These are phyloP conservation scores for Eucalyptus camaldulensis DNA, from an alignment of 345 rosid species.

Conservation along the genomic window DNA sequence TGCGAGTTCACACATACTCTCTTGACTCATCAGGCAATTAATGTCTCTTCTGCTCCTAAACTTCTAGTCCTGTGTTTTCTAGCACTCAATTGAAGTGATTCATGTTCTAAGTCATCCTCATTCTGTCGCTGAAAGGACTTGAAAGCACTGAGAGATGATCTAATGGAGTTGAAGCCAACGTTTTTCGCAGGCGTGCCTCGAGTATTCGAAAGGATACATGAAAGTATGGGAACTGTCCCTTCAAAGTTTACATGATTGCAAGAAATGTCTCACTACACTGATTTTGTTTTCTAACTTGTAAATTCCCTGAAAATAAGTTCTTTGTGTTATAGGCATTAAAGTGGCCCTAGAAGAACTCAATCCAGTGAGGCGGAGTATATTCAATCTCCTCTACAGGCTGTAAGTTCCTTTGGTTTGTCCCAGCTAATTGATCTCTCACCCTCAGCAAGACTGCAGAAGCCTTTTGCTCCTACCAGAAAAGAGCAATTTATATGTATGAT, in stretches of 20 bases:
- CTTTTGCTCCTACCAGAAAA: background rate
- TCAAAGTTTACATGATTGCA: background rate
- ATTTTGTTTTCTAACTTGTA: background rate
- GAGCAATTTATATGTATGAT: background rate
- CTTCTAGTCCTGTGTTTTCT: background rate
- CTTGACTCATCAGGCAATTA: background rate
- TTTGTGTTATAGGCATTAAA: slow-evolving; percentile 27
- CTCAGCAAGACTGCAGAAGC: background rate
- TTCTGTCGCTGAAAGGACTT: slow-evolving; percentile 40
- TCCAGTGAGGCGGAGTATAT: slow-evolving; percentile 52
- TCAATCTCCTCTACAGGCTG: slow-evolving; percentile 65
- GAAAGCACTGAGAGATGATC: slow-evolving; percentile 70
- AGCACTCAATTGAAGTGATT: background rate
- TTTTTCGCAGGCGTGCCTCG: slow-evolving; percentile 92
- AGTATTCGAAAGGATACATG: slow-evolving; percentile 81
- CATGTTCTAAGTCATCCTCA: background rate
- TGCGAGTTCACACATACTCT: background rate
- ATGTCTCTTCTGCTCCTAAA: background rate
- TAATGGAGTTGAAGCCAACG: slow-evolving; percentile 83
- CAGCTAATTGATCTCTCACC: background rate
- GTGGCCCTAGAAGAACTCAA: slow-evolving; percentile 64
- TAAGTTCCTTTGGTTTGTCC: slow-evolving; percentile 7
- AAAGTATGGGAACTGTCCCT: slow-evolving; percentile 25
- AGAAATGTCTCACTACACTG: background rate
- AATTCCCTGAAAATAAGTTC: background rate